Base-by-base conservation (phyloP, 2,329 filamentous ascomycete genomes). In the Tolypocladium ovalisporum region DNA sequence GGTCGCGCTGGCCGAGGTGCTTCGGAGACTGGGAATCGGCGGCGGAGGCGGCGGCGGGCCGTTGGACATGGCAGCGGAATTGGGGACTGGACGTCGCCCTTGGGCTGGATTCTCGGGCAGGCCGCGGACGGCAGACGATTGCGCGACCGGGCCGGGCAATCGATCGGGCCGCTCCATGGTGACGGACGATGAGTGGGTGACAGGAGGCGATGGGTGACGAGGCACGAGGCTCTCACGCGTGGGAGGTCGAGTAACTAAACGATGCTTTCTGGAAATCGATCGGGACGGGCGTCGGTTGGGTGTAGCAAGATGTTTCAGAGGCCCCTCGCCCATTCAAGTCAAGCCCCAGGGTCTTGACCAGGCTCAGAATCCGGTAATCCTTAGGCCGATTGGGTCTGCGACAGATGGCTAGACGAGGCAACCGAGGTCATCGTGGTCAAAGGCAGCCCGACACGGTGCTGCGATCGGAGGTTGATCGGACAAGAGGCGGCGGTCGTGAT, bases 21-120 rank as follows among this genome's bases (percentile, higher is more conserved):
- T 73, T 67, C 79, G 76, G 56, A 79, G 64, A 53, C 66, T 73
- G 39, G 78, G 75, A 54, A 79, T 76, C 32, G 79, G 77, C 22
- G 75, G 73, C 42, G 73, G 75, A 5, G 70, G 74, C 32, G 69
- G 72, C 58, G 68, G 68, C 60, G 68, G 69, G 54, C 73, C 72
- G 61, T 76, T 76, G 55, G 73, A 69, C 61, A 71, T 65, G 57
- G 73, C 65, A 58, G 70, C 62, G 60, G 71, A 72, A 62, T 70
- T 73, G 58, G 69, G 71, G 22, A 73, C 68, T 40, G 69, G 70
- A 54, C 71, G 73, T 61, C 73, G 73, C 60, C 68, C 70, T 54
- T 70, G 68, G 56, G 67, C 67, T 57, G 71, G 71, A 64, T 68
- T 72, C 49, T 79, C 77, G 57, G 72, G 68, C 62, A 77, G 60